Evolutionary conservation across 2,329 filamentous ascomycete species (phyloP), one percentile per base, ranked within the genome.

Genomic region (Cercospora berteroae): DNA sequence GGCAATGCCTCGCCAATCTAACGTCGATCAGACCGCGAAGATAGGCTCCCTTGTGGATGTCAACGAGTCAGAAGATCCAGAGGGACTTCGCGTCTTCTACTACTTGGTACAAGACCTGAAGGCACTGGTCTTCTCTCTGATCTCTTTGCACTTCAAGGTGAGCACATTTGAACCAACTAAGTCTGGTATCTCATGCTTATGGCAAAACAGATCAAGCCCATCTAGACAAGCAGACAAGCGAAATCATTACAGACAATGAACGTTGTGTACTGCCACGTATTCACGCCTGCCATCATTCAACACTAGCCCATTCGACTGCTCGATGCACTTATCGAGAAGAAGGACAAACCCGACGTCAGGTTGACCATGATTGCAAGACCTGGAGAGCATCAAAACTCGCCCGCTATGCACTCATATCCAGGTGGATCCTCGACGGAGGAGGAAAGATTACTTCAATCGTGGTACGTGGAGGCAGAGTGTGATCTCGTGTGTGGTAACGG

Each of bases 71-170:
- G 90, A 92, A 61, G 95, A 99, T 77, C 95, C 95, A 1, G 95
- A 99, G 81, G 95, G 95, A 31, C 87, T 99, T 12, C 89, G 95
- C 60, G 95, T 99, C 3, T 99, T 99, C 81, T 99, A 99, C 84
- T 99, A 99, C 78, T 89, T 99, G 7, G 94, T 98, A 5, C 95
- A 99, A 78, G 95, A 99, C 78, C 83, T 99, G 27, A 99, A 98
- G 82, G 95, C 95, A 0, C 84, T 99, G 42, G 93, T 99, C 3
- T 99, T 99, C 80, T 97, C 94, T 63, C 82, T 99, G 72, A 99
- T 98, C 75, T 92, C 93, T 2, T 85, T 99, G 71, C 95, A 99
- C 82, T 99, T 99, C 85, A 99, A 99, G 90, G 88, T 88, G 78
- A 57, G 73, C 42, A n/a, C 57, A 20, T n/a, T 56, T 18, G 5